phyloP scores from a whole-genome alignment of 371 early-diverging fungal species.

The Mucor piriformis region DNA sequence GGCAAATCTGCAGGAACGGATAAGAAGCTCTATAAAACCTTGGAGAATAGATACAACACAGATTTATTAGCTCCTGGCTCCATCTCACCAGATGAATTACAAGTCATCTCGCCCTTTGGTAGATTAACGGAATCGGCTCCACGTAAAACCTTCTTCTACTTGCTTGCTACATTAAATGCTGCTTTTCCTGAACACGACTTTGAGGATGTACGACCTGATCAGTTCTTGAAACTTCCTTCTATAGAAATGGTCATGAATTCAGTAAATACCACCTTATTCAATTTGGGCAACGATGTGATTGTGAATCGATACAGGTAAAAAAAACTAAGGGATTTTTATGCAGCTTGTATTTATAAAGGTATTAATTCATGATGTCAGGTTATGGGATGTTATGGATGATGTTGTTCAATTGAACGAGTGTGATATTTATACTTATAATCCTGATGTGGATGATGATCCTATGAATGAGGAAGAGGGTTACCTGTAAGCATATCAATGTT shows the following conservation, averaged over 20 bases:
- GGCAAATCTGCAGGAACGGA: constrained; percentile 91
- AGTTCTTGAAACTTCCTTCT: constrained; percentile 79
- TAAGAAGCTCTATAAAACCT: constrained; percentile 82
- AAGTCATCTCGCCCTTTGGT: constrained; percentile 79
- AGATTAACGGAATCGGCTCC: constrained; percentile 78
- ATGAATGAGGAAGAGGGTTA: constrained; percentile 83
- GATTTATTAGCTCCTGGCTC: constrained; percentile 51
- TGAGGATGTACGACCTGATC: constrained; percentile 86
- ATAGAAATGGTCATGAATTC: constrained; percentile 75
- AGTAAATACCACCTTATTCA: constrained; percentile 85
- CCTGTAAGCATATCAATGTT: constrained; percentile 31
- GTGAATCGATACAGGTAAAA: constrained; percentile 48
- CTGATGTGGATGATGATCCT: constrained; percentile 87
- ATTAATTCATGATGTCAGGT: constrained; percentile 8
- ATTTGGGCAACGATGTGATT: constrained; percentile 73
- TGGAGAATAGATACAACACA: constrained; percentile 77
- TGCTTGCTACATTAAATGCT: constrained; percentile 90
- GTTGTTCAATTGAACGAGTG: constrained; percentile 80
- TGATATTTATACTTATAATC: constrained; percentile 86
- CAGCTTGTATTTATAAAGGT: not conserved
- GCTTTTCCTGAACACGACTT: constrained; percentile 96
- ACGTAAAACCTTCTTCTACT: constrained; percentile 85
- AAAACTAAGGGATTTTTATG: not conserved
- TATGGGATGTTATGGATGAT: constrained; percentile 88
- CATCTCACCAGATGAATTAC: constrained; percentile 61